Conservation (phyloP, 306 rosid genomes). For the Leucaena leucocephala region DNA sequence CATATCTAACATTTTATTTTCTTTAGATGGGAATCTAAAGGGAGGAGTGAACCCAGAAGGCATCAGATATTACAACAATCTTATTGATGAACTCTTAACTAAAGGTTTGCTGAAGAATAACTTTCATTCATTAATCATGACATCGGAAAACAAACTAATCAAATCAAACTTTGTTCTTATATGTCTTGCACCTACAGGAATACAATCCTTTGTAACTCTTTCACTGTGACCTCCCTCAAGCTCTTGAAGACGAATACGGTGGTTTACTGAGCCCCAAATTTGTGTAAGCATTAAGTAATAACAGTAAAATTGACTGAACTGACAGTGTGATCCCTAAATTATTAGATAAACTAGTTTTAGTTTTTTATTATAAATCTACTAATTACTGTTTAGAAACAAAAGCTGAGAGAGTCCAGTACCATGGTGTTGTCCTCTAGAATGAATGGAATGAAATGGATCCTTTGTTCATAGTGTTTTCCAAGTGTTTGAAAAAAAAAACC, state of each 20-base stretch:
- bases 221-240: constrained; percentile 67
- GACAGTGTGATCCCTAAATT: not conserved
- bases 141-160: not conserved
- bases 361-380: not conserved
- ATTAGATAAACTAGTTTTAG: not conserved
- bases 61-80: constrained; percentile 55
- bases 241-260: constrained; percentile 54
- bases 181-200: constrained; percentile 29
- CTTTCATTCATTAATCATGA: not conserved
- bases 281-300: constrained; percentile 44
- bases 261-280: constrained; percentile 51
- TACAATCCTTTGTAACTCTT: constrained; percentile 57
- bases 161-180: not conserved
- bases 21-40: constrained; percentile 51
- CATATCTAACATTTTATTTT: not conserved
- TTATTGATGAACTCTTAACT: constrained; percentile 51
- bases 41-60: constrained; percentile 58
- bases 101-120: not conserved
- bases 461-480: not conserved
- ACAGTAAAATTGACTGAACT: not conserved
- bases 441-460: not conserved
- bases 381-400: not conserved
- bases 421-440: not conserved
- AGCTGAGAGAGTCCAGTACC: not conserved
- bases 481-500: not conserved